These are phyloP conservation scores for Rhodotorula paludigena DNA, from an alignment of 768 basidiomycete genomes.

Conservation along the genomic window DNA sequence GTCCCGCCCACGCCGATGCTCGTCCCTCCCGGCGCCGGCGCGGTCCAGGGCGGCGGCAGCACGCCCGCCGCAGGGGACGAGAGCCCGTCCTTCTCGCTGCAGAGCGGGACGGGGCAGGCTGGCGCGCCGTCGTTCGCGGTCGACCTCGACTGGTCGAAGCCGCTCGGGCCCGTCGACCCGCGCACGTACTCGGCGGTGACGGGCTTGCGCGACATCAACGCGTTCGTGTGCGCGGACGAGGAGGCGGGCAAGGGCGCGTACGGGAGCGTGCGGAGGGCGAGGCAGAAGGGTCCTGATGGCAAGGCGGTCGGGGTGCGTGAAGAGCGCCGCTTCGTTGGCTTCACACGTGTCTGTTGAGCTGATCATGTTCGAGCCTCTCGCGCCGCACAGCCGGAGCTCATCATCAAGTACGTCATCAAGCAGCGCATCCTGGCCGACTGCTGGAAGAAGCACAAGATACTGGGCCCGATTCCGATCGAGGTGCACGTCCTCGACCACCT, in stretches of 20 bases:
- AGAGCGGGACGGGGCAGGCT: neutral
- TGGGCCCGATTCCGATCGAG: conserved; percentile 97
- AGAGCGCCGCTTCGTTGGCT: too few relatives aligned
- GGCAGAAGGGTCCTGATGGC: conserved; percentile 69
- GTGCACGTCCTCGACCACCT: conserved; percentile 61
- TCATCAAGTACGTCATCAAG: conserved; percentile 98
- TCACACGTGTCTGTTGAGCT: neutral
- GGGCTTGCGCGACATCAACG: conserved; percentile 70
- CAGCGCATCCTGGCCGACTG: conserved; percentile 97
- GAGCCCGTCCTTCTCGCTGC: neutral
- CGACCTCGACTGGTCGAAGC: conserved; percentile 43
- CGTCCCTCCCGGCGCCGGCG: neutral
- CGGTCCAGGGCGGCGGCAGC: too few relatives aligned
- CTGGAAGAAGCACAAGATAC: conserved; percentile 93
- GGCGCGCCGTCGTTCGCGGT: conserved; percentile 20
- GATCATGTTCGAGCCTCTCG: conserved; percentile 15
- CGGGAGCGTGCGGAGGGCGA: conserved; percentile 84
- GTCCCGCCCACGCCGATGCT: conserved; percentile 14
- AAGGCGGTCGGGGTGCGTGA: conserved; percentile 68
- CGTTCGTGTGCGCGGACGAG: conserved; percentile 78
- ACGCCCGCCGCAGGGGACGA: neutral
- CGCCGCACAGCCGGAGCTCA: conserved; percentile 64
- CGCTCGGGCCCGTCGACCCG: conserved; percentile 46
- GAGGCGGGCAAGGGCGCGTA: conserved; percentile 86
- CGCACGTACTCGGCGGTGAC: conserved; percentile 47